Conservation (phyloP, 768 basidiomycete genomes). For the Mycena albidolilacea region DNA sequence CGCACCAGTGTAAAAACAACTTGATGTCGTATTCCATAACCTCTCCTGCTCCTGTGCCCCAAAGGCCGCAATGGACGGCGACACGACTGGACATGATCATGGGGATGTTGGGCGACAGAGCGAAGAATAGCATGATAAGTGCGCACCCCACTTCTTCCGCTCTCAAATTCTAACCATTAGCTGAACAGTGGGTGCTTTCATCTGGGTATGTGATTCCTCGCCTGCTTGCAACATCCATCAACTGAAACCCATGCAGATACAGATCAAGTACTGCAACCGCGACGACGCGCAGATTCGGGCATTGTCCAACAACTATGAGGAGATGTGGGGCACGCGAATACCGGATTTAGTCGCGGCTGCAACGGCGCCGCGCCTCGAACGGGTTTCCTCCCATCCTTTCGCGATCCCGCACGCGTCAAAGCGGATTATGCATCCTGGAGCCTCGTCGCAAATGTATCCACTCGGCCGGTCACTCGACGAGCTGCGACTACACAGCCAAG, state of each 20-base stretch:
- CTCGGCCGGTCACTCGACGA: slow-evolving; percentile 56
- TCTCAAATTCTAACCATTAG: slow-evolving; percentile 26
- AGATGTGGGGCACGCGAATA: slow-evolving; percentile 74
- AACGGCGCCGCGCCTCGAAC: slow-evolving; percentile 41
- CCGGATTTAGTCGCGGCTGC: slow-evolving; percentile 61
- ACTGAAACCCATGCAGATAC: slow-evolving; percentile 57
- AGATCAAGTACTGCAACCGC: slow-evolving; percentile 74
- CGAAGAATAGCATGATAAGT: slow-evolving; percentile 64
- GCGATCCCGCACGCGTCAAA: slow-evolving; percentile 37
- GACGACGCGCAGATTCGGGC: slow-evolving; percentile 69
- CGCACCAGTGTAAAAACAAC: slow-evolving; percentile 15
- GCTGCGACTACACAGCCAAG: slow-evolving; percentile 48
- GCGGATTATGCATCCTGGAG: slow-evolving; percentile 30
- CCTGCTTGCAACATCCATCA: slow-evolving; percentile 10
- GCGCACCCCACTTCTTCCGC: slow-evolving; percentile 40
- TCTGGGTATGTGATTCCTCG: slow-evolving; percentile 68
- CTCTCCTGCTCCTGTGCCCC: slow-evolving; percentile 31
- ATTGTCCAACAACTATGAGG: slow-evolving; percentile 77
- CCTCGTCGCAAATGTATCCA: slow-evolving; percentile 48
- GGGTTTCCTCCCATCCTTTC: slow-evolving; percentile 36
- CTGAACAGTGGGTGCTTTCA: slow-evolving; percentile 68
- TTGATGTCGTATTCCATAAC: slow-evolving; percentile 20
- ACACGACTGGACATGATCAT: slow-evolving; percentile 60
- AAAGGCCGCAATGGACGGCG: slow-evolving; percentile 59
- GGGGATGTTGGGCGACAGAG: slow-evolving; percentile 64